Evolutionary conservation across 1,139 yeast species (phyloP).

Genomic region (Kodamaea plutei): DNA sequence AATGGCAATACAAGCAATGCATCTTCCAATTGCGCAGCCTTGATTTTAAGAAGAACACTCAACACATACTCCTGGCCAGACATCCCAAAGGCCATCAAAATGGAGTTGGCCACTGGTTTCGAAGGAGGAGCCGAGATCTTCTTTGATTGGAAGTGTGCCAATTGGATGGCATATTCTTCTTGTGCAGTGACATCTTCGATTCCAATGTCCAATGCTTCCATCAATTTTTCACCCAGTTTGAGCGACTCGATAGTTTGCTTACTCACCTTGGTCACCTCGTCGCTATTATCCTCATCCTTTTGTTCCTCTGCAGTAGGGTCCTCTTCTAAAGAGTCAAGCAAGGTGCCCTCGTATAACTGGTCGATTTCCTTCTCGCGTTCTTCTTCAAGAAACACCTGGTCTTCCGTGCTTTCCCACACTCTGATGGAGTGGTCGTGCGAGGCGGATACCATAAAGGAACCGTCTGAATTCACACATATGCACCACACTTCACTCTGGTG

Average conservation of each 20-base stretch:
- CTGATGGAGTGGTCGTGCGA: constrained; percentile 93
- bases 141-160: constrained; percentile 33
- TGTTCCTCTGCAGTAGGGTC: constrained; percentile 37
- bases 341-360: constrained; percentile 76
- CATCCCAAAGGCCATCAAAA: constrained; percentile 65
- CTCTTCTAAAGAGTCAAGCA: constrained; percentile 66
- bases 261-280: constrained; percentile 62
- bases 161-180: constrained; percentile 40
- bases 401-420: constrained; percentile 88
- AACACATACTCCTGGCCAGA: constrained; percentile 78
- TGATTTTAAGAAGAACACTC: constrained; percentile 64
- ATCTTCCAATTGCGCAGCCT: constrained; percentile 84
- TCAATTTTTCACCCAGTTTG: constrained; percentile 89
- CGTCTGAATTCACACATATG: constrained; percentile 68
- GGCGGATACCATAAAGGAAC: constrained; percentile 73
- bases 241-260: constrained; percentile 87
- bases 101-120: constrained; percentile 63
- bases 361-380: constrained; percentile 95
- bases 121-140: constrained; percentile 44
- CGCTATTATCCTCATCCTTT: constrained; percentile 45
- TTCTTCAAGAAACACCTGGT: constrained; percentile 91
- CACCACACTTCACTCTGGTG: constrained; percentile 97
- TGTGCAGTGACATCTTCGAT: constrained; percentile 61
- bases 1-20: constrained; percentile 88
- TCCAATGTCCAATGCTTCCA: constrained; percentile 91